Conservation (phyloP, 148 eudicot species). For the Rhododendron henanense region DNA sequence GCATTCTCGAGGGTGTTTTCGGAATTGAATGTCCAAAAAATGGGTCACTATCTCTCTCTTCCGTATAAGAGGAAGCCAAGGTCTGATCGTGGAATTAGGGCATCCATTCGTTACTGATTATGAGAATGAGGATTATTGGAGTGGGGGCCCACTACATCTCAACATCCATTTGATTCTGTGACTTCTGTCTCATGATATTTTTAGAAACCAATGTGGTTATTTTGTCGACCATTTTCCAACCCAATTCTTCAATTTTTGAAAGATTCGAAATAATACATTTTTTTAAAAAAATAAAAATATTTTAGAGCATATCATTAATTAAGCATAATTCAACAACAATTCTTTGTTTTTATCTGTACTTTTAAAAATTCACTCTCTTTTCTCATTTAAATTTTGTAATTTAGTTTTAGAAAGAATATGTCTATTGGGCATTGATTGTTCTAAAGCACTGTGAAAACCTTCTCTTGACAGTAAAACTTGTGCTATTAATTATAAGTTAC, state of each 20-base stretch:
- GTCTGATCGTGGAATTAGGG: constrained; percentile 7
- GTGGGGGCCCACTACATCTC: not conserved
- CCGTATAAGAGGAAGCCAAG: not conserved
- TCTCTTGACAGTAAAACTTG: no score
- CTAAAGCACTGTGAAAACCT: not conserved
- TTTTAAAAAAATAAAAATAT: no score
- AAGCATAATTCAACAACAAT: not conserved
- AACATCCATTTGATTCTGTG: not conserved
- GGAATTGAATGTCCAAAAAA: not conserved
- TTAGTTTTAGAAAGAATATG: not conserved
- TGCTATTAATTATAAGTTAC: no score
- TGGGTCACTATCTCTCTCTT: not conserved
- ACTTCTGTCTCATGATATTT: not conserved
- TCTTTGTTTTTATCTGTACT: not conserved
- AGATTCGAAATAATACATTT: not conserved
- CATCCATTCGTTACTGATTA: not conserved
- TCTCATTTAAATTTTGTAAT: not conserved
- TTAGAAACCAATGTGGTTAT: not conserved
- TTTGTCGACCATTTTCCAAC: not conserved
- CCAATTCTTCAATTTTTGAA: no score
- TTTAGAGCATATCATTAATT: not conserved
- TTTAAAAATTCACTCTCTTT: not conserved
- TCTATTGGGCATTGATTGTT: not conserved
- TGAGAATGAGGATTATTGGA: not conserved
- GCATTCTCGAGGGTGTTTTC: not conserved